phyloP scores from a whole-genome alignment of 208 protist genomes.

The Angomonas deanei region DNA sequence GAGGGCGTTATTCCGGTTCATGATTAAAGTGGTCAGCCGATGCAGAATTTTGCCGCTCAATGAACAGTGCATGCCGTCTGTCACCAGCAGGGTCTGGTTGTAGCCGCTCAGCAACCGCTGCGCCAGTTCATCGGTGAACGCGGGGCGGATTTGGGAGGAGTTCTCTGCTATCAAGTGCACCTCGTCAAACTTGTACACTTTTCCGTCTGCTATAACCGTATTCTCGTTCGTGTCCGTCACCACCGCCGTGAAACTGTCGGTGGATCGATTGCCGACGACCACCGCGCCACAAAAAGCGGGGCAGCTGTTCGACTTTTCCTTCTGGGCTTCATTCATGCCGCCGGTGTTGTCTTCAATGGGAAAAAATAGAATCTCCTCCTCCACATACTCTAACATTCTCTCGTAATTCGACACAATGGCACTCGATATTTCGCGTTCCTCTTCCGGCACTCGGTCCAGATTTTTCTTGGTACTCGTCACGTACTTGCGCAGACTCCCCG shows the following conservation, averaged over 20 bases:
- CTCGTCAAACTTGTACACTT: slow-evolving; percentile 17
- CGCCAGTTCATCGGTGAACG: slow-evolving; percentile 10
- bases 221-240: slow-evolving; percentile 11
- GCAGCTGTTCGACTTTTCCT: background rate
- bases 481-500: background rate
- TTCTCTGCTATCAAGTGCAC: slow-evolving; percentile 20
- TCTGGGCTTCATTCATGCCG: background rate
- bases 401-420: background rate
- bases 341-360: background rate
- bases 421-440: background rate
- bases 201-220: background rate
- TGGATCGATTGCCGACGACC: background rate
- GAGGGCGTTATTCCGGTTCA: slow-evolving; percentile 8
- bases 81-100: slow-evolving; percentile 22
- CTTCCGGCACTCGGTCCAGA: background rate
- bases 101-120: slow-evolving; percentile 19
- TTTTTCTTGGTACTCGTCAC: background rate
- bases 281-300: slow-evolving; percentile 8
- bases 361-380: background rate
- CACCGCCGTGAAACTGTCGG: background rate
- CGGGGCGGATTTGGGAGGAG: slow-evolving; percentile 16
- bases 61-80: slow-evolving; percentile 15
- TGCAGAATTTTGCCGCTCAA: slow-evolving; percentile 12
- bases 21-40: slow-evolving; percentile 15
- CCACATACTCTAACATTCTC: background rate